phyloP scores from a whole-genome alignment of 2,329 filamentous ascomycete species.

The Trichoderma asperellum region DNA sequence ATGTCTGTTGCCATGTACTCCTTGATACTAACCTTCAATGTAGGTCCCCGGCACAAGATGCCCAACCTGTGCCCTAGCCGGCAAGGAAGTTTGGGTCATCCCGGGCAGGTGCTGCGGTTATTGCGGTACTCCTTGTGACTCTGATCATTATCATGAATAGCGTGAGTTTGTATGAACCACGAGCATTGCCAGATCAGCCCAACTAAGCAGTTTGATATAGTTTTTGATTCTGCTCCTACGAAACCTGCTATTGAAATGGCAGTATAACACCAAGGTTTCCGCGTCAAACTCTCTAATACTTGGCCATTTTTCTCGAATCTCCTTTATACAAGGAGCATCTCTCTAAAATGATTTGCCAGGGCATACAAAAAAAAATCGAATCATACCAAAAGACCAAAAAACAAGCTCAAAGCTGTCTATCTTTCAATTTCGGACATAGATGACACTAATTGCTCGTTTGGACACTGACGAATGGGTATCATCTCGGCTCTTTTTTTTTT shows the following conservation, averaged over 20 bases:
- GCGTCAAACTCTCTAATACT: background rate
- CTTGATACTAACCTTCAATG: slow-evolving; percentile 7
- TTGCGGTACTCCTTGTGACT: slow-evolving; percentile 52
- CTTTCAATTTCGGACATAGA: background rate
- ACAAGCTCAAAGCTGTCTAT: background rate
- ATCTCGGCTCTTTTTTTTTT: background rate
- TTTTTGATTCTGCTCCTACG: background rate
- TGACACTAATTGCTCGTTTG: background rate
- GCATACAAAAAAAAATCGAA: background rate
- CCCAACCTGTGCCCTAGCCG: slow-evolving; percentile 53
- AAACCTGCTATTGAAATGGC: background rate
- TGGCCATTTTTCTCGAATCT: background rate
- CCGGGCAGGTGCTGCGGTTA: slow-evolving; percentile 56
- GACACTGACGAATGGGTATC: background rate
- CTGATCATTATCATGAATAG: slow-evolving; percentile 12
- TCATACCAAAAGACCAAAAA: background rate
- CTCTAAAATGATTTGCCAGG: background rate
- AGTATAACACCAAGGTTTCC: background rate
- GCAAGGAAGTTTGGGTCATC: slow-evolving; percentile 60
- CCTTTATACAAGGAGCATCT: background rate
- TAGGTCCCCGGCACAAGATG: slow-evolving; percentile 56
- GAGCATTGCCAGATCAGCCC: background rate
- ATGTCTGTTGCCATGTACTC: background rate
- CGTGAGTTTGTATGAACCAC: background rate
- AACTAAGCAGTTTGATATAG: background rate